Base-by-base conservation (phyloP, 2,329 filamentous ascomycete species). In the Eutypa lata region DNA sequence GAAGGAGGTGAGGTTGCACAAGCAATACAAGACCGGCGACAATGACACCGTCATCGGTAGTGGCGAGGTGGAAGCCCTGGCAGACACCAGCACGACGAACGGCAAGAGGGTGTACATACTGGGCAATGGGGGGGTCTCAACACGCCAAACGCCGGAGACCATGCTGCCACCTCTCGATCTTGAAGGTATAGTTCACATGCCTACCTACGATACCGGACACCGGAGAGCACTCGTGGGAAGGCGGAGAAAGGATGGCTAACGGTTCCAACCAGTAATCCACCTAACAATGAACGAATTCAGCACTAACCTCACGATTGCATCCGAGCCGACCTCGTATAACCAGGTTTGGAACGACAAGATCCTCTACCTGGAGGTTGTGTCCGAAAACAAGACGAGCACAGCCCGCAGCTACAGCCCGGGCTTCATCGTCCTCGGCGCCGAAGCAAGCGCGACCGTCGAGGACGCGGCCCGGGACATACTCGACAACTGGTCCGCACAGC, bases 241-340 rank as follows among this genome's bases (percentile, higher is more conserved):
- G 18, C 38, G 19, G 10, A 22, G 19, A 42, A 2, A 13, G 10
- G 38, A 10, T 42, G 13, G 19, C 38, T 42, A 10, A 42, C 19
- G 19, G 19, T 42, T 19, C n/a, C 19, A 8, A 42, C 18, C 38
- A 21, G 18, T 3, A 2, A 10, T 0, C 38, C 1, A 0, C 14
- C 5, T 1, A 13, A 2, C 8, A 8, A 11, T 19, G 8, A 4
- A n/a, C 4, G 5, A 0, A 16, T 11, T 24, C 19, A 18, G 3
- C 1, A 26, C 42, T 2, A 16, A 16, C 19, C 13, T 44, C 7
- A 3, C 22, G 7, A 7, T 45, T 13, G 7, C 13, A 21, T 1
- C 21, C 3, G 2, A 1, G 6, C 21, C 22, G 16, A 1, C 4
- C 2, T 28, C 14, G 2, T n/a, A n/a, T n/a, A n/a, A 7, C 22